Evolutionary conservation across 768 basidiomycete genomes (phyloP), one percentile per base, ranked within the genome.

Genomic region (Cystobasidium onofrii): DNA sequence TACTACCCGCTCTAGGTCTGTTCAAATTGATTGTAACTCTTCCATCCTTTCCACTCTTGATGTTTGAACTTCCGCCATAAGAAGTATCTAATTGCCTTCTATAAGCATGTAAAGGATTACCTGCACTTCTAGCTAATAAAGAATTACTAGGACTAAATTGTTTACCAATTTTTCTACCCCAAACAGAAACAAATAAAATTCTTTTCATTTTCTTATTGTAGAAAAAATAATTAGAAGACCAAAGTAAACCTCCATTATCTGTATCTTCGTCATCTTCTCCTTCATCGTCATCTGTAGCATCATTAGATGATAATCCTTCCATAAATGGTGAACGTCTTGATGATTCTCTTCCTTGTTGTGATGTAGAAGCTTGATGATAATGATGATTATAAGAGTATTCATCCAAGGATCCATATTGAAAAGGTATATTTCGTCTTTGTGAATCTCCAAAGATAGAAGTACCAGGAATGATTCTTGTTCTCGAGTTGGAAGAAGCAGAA

Each of bases 211-310:
- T 94, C 78, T 89, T 86, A 84, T 93, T 95, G 78, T 92, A 84
- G 84, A 98, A 95, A 84, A 98, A 97, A 89, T 92, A 95, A 80
- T 95, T 91, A 23, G 74, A 65, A 39, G 91, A 93, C 94, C 94
- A 98, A 7, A 97, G 84, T 73, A 97, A 83, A 2, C 91, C 89
- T 20, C 91, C 91, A 1, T 71, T 78, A 20, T 75, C 74, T 13
- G n/a, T 23, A 62, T 72, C 69, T 20, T 39, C 57, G 4, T 60
- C 57, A 17, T 57, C 69, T 1, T 61, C 18, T 9, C 41, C 55
- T 33, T 23, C 69, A 27, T 60, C 67, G 10, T 60, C 67, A 23
- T 61, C 69, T 12, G 33, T 62, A 15, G 20, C 55, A 36, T 69
- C 27, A 20, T 50, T 50, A 7, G 18, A 50, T 9, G 46, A 50